Percentiles rank a stretch among this genome's conserved stretches.
Evolutionary conservation across 139 green algal species (phyloP).

Genomic region (Picochlorum sp.): DNA sequence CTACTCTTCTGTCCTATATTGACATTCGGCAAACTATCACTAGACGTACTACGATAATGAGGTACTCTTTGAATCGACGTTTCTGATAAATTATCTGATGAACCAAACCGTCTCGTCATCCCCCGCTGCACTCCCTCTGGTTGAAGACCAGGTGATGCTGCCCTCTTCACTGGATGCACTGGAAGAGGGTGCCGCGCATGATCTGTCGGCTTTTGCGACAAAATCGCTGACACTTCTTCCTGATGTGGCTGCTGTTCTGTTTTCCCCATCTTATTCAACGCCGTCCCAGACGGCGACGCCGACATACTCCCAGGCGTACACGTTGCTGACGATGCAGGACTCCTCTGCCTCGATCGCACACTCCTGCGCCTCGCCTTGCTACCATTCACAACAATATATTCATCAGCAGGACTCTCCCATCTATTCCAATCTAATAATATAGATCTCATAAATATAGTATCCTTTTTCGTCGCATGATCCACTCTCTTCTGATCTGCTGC

Average conservation of each 20-base stretch:
- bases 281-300: not conserved
- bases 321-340: not conserved
- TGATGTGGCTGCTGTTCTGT: not conserved
- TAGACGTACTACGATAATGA: conserved; percentile 8
- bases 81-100: conserved; percentile 4
- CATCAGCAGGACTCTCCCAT: conserved; percentile 26
- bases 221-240: not conserved
- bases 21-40: not conserved
- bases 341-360: not conserved
- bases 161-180: conserved; percentile 1
- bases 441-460: conserved; percentile 16
- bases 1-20: not conserved
- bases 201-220: not conserved
- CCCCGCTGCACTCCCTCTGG: not conserved
- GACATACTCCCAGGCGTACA: not conserved
- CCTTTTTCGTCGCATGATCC: conserved; percentile 17
- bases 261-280: not conserved
- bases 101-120: not conserved
- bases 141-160: not conserved
- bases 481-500: conserved; percentile 22
- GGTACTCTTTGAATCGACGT: not conserved
- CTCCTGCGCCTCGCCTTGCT: not conserved
- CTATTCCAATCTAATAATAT: conserved; percentile 31
- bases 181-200: not conserved
- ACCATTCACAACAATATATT: conserved; percentile 25